phyloP scores from a whole-genome alignment of 371 early-diverging fungal genomes.

The Massospora cicadina region DNA sequence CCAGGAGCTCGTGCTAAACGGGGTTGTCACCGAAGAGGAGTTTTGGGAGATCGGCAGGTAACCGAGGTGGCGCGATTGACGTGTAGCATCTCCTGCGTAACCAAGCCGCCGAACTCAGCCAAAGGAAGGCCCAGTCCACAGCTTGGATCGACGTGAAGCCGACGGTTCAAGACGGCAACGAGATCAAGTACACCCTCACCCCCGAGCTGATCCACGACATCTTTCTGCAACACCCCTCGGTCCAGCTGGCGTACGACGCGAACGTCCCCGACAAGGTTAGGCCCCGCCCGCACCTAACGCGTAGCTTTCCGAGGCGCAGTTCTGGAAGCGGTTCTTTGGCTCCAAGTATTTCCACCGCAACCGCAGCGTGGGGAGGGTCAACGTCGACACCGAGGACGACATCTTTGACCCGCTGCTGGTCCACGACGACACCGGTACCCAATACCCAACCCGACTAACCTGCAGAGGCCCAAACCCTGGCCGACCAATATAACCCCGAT shows the following conservation, averaged over 20 bases:
- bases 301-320: constrained; percentile 52
- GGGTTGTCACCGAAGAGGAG: constrained; percentile 67
- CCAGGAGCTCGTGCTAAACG: constrained; percentile 55
- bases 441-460: not conserved
- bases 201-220: constrained; percentile 77
- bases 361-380: constrained; percentile 35
- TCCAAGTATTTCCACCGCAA: constrained; percentile 77
- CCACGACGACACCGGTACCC: constrained; percentile 55
- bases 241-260: constrained; percentile 62
- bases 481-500: not conserved
- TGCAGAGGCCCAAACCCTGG: constrained; percentile 2
- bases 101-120: constrained; percentile 40
- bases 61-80: constrained; percentile 14
- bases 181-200: constrained; percentile 71
- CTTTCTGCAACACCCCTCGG: constrained; percentile 76
- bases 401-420: constrained; percentile 65
- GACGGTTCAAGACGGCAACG: constrained; percentile 55
- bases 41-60: constrained; percentile 74
- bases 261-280: constrained; percentile 66
- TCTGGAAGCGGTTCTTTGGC: constrained; percentile 75
- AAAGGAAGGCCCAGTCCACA: constrained; percentile 71
- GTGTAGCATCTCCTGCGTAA: constrained; percentile 47
- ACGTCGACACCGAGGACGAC: constrained; percentile 45
- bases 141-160: constrained; percentile 62
- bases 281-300: not conserved